These are phyloP conservation scores for Acanthamoeba sp. DNA, from an alignment of 208 protist species.

Conservation along the genomic window DNA sequence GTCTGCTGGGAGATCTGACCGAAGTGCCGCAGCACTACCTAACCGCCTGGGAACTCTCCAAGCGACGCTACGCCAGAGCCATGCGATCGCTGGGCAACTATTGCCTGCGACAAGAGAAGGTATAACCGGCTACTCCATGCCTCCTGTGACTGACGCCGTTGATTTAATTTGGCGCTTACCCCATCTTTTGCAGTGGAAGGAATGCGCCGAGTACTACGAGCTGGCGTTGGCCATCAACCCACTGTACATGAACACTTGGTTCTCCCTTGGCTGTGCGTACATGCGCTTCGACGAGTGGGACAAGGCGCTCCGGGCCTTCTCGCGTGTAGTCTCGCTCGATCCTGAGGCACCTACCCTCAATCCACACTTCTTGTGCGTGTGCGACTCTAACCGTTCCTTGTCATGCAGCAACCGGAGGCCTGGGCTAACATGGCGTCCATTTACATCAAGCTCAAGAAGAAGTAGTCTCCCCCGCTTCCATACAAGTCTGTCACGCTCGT, in stretches of 20 bases:
- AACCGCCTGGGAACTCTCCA: conserved; percentile 83
- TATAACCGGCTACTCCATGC: no score
- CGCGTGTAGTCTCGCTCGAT: conserved; percentile 76
- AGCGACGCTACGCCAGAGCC: conserved; percentile 76
- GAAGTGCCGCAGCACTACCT: conserved; percentile 76
- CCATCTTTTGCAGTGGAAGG: conserved; percentile 58
- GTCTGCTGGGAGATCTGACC: conserved; percentile 85
- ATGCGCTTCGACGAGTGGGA: conserved; percentile 84
- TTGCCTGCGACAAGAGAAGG: conserved; percentile 74
- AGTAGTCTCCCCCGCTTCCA: conserved; percentile 6
- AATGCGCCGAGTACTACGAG: conserved; percentile 64
- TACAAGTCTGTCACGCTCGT: background rate
- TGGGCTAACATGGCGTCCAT: conserved; percentile 85
- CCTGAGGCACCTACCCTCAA: conserved; percentile 76
- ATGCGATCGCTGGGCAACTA: conserved; percentile 78
- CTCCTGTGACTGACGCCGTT: no score
- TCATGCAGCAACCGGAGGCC: conserved; percentile 80
- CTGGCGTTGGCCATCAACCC: conserved; percentile 85
- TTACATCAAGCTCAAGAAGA: conserved; percentile 82
- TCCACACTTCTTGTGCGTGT: background rate
- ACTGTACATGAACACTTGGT: conserved; percentile 83
- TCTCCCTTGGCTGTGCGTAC: conserved; percentile 84
- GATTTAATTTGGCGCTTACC: background rate
- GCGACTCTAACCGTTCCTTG: no score
- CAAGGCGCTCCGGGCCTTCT: conserved; percentile 78